A percentile compares a stretch with the other conserved stretches of the same genome.
These are phyloP conservation scores for Vigna unguiculata DNA, from an alignment of 306 rosid species.

Conservation along the genomic window DNA sequence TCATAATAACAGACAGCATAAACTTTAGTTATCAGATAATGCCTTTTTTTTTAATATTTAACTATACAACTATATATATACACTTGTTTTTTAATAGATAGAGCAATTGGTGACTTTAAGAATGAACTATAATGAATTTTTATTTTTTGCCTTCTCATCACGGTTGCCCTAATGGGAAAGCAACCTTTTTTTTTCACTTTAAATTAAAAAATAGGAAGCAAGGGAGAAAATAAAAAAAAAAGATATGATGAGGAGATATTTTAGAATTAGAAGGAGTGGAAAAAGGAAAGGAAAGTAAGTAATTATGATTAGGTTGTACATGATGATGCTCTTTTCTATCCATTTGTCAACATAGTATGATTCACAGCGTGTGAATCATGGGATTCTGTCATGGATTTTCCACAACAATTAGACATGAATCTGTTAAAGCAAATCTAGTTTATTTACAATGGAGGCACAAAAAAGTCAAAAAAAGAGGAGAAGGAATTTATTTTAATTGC, in stretches of 20 bases:
- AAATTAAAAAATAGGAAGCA: not conserved
- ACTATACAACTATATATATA: no score
- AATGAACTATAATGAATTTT: not conserved
- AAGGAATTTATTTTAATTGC: not conserved
- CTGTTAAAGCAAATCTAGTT: conserved; percentile 24
- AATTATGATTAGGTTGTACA: conserved; percentile 36
- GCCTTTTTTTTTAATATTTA: no score
- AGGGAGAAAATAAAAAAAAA: conserved; percentile 3
- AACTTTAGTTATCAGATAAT: not conserved
- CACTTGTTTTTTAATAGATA: no score
- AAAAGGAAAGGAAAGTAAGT: not conserved
- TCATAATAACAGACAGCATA: no score
- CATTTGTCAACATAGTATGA: conserved; percentile 43
- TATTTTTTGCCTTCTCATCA: not conserved
- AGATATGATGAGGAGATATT: not conserved
- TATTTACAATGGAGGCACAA: conserved; percentile 33
- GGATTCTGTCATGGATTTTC: conserved; percentile 59
- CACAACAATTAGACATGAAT: conserved; percentile 41
- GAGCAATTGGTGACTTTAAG: no score
- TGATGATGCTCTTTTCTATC: not conserved
- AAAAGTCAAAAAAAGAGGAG: conserved; percentile 33
- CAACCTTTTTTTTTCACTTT: not conserved
- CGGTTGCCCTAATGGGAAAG: not conserved
- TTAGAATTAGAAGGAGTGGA: not conserved
- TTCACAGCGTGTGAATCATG: conserved; percentile 57